phyloP scores from a whole-genome alignment of 1,284 basidiomycete genomes.

The Puccinia horiana region DNA sequence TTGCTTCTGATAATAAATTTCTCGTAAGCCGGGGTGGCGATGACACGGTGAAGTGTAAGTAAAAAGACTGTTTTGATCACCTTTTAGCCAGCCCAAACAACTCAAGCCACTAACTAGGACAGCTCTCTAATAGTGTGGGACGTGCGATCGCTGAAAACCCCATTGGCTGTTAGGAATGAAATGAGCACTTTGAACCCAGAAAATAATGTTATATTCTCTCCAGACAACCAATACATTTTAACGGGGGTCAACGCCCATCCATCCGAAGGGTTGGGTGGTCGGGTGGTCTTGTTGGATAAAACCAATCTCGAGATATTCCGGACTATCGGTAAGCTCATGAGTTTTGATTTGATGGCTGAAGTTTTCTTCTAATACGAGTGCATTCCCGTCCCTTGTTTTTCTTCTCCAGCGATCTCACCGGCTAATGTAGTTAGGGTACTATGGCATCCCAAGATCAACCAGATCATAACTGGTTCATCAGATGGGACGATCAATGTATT shows the following conservation, averaged over 20 bases:
- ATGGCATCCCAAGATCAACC: conserved; percentile 98
- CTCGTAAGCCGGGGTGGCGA: conserved; percentile 86
- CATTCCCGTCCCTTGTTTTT: not conserved
- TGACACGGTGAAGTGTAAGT: conserved; percentile 87
- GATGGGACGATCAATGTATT: conserved; percentile 82
- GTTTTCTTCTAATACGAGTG: not conserved
- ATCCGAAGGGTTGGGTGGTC: conserved; percentile 31
- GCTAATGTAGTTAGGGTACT: conserved; percentile 81
- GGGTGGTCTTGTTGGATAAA: conserved; percentile 36
- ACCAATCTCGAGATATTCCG: conserved; percentile 28
- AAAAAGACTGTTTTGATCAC: not conserved
- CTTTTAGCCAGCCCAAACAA: not conserved
- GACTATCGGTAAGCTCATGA: conserved; percentile 31
- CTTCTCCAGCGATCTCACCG: conserved; percentile 54
- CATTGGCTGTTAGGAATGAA: conserved; percentile 67
- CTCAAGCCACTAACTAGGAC: not conserved
- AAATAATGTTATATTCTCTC: conserved; percentile 89
- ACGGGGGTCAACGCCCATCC: conserved; percentile 67
- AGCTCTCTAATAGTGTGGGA: conserved; percentile 78
- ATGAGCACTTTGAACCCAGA: conserved; percentile 80
- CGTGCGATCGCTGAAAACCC: conserved; percentile 79
- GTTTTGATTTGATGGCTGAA: not conserved
- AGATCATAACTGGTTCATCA: conserved; percentile 85
- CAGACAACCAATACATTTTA: conserved; percentile 80
- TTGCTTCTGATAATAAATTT: conserved; percentile 77